These are phyloP conservation scores for Vaucheria bursata DNA, from an alignment of 352 stramenopile genomes.

Conservation along the genomic window DNA sequence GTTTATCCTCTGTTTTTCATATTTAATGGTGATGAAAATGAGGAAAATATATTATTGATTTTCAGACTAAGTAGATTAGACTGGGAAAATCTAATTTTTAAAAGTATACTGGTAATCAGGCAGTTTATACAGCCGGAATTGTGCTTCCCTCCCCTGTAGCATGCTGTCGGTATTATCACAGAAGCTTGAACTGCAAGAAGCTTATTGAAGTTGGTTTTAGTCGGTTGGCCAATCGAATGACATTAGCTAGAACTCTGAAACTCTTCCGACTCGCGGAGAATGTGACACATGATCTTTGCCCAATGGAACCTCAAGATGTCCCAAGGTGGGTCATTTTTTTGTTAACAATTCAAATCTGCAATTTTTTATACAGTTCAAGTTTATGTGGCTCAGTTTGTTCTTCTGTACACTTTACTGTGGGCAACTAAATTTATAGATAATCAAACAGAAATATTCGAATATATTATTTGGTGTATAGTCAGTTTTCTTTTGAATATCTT, in stretches of 20 bases:
- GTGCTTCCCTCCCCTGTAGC: constrained; percentile 87
- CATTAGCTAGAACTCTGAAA: constrained; percentile 81
- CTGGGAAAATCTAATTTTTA: too few relatives aligned
- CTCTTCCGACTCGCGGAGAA: constrained; percentile 49
- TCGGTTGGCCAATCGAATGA: constrained; percentile 77
- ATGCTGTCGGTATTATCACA: constrained; percentile 89
- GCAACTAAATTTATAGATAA: too few relatives aligned
- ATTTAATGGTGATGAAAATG: too few relatives aligned
- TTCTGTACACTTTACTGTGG: too few relatives aligned
- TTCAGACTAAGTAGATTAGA: too few relatives aligned
- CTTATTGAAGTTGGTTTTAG: constrained; percentile 92
- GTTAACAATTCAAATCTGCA: background rate
- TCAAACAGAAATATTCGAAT: too few relatives aligned
- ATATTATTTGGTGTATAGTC: too few relatives aligned
- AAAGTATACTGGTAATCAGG: constrained; percentile 83
- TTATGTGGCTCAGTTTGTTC: too few relatives aligned
- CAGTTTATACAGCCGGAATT: constrained; percentile 96
- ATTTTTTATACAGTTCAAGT: too few relatives aligned
- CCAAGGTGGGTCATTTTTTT: constrained; percentile 7
- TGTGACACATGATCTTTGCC: constrained; percentile 9
- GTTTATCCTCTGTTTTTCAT: too few relatives aligned
- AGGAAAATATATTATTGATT: too few relatives aligned
- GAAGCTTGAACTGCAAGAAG: constrained; percentile 95
- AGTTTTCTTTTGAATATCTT: too few relatives aligned
- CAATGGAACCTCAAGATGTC: constrained; percentile 39